These are phyloP conservation scores for Heliamphora exappendiculata DNA, from an alignment of 148 eudicot genomes.

Conservation along the genomic window DNA sequence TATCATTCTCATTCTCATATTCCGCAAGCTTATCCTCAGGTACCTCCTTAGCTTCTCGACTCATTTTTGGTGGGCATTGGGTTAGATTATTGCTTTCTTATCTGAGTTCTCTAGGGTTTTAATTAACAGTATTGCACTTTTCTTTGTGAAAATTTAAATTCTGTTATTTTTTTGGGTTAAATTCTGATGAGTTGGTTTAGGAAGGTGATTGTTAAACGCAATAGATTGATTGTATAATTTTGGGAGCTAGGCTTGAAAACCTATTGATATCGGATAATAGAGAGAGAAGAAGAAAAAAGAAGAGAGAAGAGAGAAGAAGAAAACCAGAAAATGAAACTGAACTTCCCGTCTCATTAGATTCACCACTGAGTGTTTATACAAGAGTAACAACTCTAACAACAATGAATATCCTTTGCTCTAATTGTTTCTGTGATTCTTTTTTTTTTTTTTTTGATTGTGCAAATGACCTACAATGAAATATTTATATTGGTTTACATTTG, in stretches of 20 bases:
- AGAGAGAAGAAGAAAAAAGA: no score
- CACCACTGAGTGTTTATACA: no score
- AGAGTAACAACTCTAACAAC: no score
- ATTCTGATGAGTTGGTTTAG: neutral
- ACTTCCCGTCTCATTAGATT: no score
- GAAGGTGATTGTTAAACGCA: neutral
- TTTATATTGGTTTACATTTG: no score
- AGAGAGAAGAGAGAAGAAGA: no score
- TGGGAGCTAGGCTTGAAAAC: neutral
- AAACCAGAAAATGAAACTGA: no score
- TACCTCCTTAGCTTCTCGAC: neutral
- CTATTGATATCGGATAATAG: no score
- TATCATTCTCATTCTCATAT: constrained; percentile 13
- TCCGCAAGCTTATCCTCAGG: constrained; percentile 28
- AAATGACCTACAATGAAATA: no score
- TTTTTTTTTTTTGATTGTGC: no score
- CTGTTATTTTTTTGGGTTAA: neutral
- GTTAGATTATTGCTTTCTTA: neutral
- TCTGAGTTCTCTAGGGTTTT: constrained; percentile 6
- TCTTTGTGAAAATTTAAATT: neutral
- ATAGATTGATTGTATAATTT: neutral
- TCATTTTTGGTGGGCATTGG: neutral
- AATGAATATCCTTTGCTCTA: no score
- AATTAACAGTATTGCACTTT: neutral
- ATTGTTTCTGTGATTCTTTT: no score